Conservation (phyloP, 768 basidiomycete species). For the Rhizopogon vesiculosus region DNA sequence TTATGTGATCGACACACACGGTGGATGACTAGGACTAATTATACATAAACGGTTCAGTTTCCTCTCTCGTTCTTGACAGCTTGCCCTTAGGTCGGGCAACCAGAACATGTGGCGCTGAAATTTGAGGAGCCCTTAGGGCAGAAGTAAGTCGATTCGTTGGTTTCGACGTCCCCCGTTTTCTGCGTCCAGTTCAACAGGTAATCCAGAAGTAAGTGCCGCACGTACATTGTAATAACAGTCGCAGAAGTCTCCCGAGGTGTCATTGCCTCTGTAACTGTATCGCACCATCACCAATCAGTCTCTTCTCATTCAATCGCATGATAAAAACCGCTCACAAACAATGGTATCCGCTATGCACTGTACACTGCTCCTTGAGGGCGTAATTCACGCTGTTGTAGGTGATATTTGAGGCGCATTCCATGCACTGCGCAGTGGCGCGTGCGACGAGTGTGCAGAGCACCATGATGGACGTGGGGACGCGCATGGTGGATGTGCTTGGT, state of each 20-base stretch:
- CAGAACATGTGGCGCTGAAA: not conserved
- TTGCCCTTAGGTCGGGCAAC: not conserved
- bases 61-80: too few relatives aligned
- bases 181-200: not conserved
- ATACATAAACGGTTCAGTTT: too few relatives aligned
- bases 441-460: not conserved
- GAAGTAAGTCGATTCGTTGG: not conserved
- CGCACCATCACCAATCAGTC: not conserved
- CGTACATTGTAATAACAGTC: not conserved
- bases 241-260: not conserved
- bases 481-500: not conserved
- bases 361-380: not conserved
- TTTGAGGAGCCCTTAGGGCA: not conserved
- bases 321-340: not conserved
- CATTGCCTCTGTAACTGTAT: not conserved
- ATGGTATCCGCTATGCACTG: not conserved
- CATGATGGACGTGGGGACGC: not conserved
- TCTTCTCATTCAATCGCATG: not conserved
- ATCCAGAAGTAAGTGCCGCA: not conserved
- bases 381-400: not conserved
- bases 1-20: too few relatives aligned
- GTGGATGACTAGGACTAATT: too few relatives aligned
- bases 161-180: not conserved
- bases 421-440: not conserved
- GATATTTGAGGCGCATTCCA: not conserved